These are phyloP conservation scores for Rhynchospora tenuis DNA, from an alignment of 176 grass and related monocot species.

Conservation along the genomic window DNA sequence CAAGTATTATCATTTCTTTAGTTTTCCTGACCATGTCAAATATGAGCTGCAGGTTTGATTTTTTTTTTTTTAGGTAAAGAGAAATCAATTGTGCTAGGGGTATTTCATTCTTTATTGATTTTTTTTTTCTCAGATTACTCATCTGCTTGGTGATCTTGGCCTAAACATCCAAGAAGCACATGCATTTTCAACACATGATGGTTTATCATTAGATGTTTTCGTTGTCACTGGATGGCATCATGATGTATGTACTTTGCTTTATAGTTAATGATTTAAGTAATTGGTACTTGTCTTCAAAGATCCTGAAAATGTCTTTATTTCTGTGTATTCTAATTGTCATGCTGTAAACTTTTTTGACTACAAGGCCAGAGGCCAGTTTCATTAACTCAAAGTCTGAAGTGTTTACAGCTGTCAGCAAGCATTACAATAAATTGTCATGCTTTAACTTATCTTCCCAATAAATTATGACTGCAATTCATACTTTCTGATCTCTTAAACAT, in stretches of 20 bases:
- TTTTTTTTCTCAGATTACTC: conserved; percentile 18
- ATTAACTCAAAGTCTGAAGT: no score
- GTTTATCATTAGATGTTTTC: conserved; percentile 44
- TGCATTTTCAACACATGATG: conserved; percentile 35
- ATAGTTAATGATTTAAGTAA: not conserved
- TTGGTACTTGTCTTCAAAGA: not conserved
- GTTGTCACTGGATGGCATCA: conserved; percentile 34
- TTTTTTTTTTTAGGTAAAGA: not conserved
- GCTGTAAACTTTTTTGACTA: no score
- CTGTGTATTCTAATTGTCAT: not conserved
- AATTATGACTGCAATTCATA: not conserved
- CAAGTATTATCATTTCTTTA: not conserved
- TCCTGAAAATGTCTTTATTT: not conserved
- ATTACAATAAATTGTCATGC: not conserved
- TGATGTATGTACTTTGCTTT: conserved; percentile 13
- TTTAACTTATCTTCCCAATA: not conserved
- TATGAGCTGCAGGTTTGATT: not conserved
- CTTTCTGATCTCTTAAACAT: not conserved
- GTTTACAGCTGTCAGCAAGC: no score
- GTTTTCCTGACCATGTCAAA: not conserved
- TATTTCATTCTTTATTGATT: not conserved
- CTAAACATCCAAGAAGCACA: conserved; percentile 39
- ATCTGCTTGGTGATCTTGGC: conserved; percentile 19
- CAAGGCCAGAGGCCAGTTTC: no score
- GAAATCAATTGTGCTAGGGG: not conserved